Evolutionary conservation across 495 filamentous ascomycete genomes (phyloP).

Genomic region (Neurospora sp.): DNA sequence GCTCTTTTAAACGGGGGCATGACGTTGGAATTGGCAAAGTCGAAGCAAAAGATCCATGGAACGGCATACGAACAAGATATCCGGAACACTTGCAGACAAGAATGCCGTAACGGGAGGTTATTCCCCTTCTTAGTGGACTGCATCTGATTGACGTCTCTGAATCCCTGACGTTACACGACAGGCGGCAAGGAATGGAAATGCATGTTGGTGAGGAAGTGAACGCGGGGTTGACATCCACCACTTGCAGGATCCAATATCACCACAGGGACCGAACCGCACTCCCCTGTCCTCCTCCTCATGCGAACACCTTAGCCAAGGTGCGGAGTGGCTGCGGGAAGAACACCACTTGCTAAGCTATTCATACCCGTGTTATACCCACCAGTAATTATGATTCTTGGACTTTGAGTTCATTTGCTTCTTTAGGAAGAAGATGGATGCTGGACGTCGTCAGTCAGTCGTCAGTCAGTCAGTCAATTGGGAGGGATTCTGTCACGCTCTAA

Average conservation of each 20-base stretch:
- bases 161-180: neutral
- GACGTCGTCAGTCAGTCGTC: neutral
- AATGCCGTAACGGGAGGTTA: neutral
- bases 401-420: neutral
- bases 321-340: neutral
- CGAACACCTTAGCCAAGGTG: neutral
- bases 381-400: neutral
- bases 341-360: neutral
- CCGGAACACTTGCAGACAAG: neutral
- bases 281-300: neutral
- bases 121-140: neutral
- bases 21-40: neutral
- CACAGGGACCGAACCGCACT: neutral
- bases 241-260: neutral
- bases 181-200: neutral
- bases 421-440: neutral
- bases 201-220: neutral
- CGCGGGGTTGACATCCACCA: neutral
- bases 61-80: neutral
- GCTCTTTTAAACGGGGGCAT: neutral
- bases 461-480: neutral
- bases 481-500: neutral
- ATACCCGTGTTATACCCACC: neutral
- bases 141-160: neutral
- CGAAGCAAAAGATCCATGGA: neutral